Percentiles rank a stretch among this genome's conserved stretches.
phyloP scores from a whole-genome alignment of 331 rosid species.

The Quercus lobata region DNA sequence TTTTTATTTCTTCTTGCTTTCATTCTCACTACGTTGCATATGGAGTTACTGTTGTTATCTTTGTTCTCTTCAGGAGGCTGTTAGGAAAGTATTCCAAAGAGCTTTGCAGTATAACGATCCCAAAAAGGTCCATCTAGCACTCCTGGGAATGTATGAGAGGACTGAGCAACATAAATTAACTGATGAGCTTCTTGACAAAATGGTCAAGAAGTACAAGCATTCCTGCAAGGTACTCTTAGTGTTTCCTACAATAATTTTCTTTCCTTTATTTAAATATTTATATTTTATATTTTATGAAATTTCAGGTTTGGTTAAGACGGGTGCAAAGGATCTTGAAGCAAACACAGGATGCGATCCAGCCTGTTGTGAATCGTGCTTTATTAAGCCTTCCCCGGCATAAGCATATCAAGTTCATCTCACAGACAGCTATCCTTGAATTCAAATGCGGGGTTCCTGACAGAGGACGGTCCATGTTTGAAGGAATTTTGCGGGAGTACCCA shows the following conservation, averaged over 20 bases:
- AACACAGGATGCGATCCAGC: slow-evolving; percentile 54
- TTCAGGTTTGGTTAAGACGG: slow-evolving; percentile 85
- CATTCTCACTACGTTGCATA: background rate
- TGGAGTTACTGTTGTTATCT: slow-evolving; percentile 12
- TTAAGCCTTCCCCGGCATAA: slow-evolving; percentile 71
- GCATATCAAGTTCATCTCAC: slow-evolving; percentile 76
- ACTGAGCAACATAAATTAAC: slow-evolving; percentile 68
- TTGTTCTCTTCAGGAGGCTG: slow-evolving; percentile 61
- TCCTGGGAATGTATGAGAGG: slow-evolving; percentile 84
- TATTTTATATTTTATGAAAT: slow-evolving; percentile 12
- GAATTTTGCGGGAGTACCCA: slow-evolving; percentile 70
- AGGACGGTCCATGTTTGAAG: slow-evolving; percentile 89
- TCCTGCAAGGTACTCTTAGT: slow-evolving; percentile 75
- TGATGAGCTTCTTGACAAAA: slow-evolving; percentile 66
- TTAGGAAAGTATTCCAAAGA: slow-evolving; percentile 67
- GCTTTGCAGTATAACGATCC: slow-evolving; percentile 81
- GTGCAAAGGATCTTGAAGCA: slow-evolving; percentile 53
- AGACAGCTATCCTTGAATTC: slow-evolving; percentile 85
- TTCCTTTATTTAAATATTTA: background rate
- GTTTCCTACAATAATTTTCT: slow-evolving; percentile 10
- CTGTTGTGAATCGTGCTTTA: slow-evolving; percentile 53
- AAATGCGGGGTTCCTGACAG: slow-evolving; percentile 79
- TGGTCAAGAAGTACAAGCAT: slow-evolving; percentile 83
- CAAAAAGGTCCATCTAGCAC: slow-evolving; percentile 71
- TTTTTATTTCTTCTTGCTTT: background rate